These are phyloP conservation scores for Gastrodia elata DNA, from an alignment of 106 monocot genomes.

Conservation along the genomic window DNA sequence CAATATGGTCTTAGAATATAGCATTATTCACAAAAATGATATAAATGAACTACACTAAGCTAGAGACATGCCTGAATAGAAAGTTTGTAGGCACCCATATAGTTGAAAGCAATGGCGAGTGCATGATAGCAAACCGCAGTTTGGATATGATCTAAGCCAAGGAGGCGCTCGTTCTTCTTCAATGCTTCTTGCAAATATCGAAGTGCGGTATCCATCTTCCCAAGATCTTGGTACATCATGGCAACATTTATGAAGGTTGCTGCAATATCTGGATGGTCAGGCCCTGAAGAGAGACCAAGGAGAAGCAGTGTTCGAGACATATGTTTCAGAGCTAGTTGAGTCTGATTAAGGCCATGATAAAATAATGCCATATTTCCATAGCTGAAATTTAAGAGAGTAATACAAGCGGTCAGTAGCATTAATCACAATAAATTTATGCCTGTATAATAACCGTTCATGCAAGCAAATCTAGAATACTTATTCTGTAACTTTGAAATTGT, in stretches of 20 bases:
- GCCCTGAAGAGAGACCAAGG: slow-evolving; percentile 71
- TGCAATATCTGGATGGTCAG: slow-evolving; percentile 92
- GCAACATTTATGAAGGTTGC: slow-evolving; percentile 94
- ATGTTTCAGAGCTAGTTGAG: slow-evolving; percentile 78
- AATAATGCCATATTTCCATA: slow-evolving; percentile 98
- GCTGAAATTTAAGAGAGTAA: slow-evolving; percentile 26
- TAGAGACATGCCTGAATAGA: slow-evolving; percentile 63
- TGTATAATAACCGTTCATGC: too few species aligned
- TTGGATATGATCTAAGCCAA: slow-evolving; percentile 85
- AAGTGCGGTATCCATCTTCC: slow-evolving; percentile 87
- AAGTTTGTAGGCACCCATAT: slow-evolving; percentile 92
- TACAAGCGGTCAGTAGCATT: neutral
- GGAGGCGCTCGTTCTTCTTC: slow-evolving; percentile 88
- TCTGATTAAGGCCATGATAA: slow-evolving; percentile 90
- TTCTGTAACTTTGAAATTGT: too few species aligned
- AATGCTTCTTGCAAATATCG: slow-evolving; percentile 91
- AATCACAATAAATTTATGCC: too few species aligned
- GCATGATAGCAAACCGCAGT: slow-evolving; percentile 98
- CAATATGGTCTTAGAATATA: too few species aligned
- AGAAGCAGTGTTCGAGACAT: slow-evolving; percentile 82
- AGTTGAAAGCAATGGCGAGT: slow-evolving; percentile 94
- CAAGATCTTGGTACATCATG: slow-evolving; percentile 96
- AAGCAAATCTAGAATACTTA: too few species aligned
- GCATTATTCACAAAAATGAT: neutral
- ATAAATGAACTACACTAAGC: neutral